Evolutionary conservation across 1,139 yeast species (phyloP).

Genomic region (Zygotorulaspora mrakii): DNA sequence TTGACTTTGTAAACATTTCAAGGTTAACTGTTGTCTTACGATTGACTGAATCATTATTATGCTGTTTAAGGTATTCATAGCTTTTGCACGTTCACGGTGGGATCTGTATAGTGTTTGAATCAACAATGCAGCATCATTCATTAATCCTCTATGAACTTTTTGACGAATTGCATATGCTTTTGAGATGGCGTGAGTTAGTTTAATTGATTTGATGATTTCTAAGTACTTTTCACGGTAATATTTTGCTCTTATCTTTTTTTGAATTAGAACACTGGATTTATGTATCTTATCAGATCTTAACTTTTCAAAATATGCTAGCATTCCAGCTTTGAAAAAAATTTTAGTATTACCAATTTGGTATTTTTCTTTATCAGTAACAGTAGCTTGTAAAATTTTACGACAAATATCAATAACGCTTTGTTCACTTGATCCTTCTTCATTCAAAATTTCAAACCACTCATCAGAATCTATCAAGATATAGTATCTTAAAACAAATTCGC

Average conservation of each 20-base stretch:
- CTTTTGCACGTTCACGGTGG: slow-evolving; percentile 47
- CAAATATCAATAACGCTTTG: slow-evolving; percentile 63
- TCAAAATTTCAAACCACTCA: slow-evolving; percentile 62
- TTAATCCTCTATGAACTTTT: slow-evolving; percentile 55
- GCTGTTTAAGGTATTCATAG: slow-evolving; percentile 46
- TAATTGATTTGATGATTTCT: slow-evolving; percentile 53
- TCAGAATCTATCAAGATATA: slow-evolving; percentile 73
- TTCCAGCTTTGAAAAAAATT: slow-evolving; percentile 94
- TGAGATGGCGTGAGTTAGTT: slow-evolving; percentile 54
- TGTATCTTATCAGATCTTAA: slow-evolving; percentile 73
- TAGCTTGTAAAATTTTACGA: slow-evolving; percentile 57
- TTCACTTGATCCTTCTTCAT: slow-evolving; percentile 48
- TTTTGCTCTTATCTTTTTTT: slow-evolving; percentile 73
- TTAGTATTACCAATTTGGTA: slow-evolving; percentile 88
- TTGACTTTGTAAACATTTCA: slow-evolving; percentile 45
- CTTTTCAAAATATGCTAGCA: slow-evolving; percentile 87
- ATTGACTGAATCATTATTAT: slow-evolving; percentile 62
- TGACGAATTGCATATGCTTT: slow-evolving; percentile 64
- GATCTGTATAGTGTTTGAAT: slow-evolving; percentile 77
- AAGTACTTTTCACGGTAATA: slow-evolving; percentile 60
- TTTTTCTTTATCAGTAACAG: slow-evolving; percentile 60
- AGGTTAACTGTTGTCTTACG: slow-evolving; percentile 62
- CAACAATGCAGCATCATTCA: slow-evolving; percentile 59
- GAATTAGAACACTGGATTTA: slow-evolving; percentile 77
- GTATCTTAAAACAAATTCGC: slow-evolving; percentile 87